Percentiles rank a stretch among this genome's conserved stretches.
Conservation (phyloP, 768 basidiomycete genomes). For the Pulveroboletus sp. region DNA sequence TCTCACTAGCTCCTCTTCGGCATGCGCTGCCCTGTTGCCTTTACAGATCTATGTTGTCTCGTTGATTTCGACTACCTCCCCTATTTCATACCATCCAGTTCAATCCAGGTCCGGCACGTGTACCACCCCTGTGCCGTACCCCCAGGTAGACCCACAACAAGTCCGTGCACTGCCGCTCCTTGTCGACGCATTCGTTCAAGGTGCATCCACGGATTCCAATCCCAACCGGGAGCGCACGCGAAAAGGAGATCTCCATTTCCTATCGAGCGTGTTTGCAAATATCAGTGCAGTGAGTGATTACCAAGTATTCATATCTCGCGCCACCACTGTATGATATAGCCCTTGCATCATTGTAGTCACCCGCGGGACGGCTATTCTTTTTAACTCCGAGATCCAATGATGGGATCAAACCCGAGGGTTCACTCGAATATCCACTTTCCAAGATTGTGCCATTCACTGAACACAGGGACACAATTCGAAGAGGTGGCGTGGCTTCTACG, state of each 20-base stretch:
- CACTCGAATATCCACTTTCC: conserved; percentile 73
- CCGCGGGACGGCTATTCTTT: conserved; percentile 76
- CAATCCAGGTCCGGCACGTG: conserved; percentile 81
- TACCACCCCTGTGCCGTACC: conserved; percentile 67
- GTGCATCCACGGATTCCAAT: conserved; percentile 50
- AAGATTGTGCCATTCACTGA: conserved; percentile 87
- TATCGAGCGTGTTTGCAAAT: conserved; percentile 94
- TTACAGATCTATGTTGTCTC: conserved; percentile 64
- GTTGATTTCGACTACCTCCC: conserved; percentile 37
- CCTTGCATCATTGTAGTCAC: conserved; percentile 44
- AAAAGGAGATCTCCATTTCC: conserved; percentile 84
- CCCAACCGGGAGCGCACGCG: conserved; percentile 48
- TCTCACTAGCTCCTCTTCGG: conserved; percentile 68
- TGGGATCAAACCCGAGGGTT: conserved; percentile 38
- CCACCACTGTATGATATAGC: conserved; percentile 1
- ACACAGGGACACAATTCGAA: conserved; percentile 78
- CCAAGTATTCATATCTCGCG: background rate
- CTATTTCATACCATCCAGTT: conserved; percentile 61
- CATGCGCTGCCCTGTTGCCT: conserved; percentile 59
- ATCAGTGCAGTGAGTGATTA: conserved; percentile 61
- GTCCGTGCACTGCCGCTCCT: conserved; percentile 73
- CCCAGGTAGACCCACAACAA: conserved; percentile 47
- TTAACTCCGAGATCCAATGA: conserved; percentile 60
- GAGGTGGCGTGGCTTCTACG: conserved; percentile 81
- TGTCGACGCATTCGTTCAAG: conserved; percentile 85